Conservation (phyloP, 2,329 filamentous ascomycete species). For the Ceratocystiopsis sp. region DNA sequence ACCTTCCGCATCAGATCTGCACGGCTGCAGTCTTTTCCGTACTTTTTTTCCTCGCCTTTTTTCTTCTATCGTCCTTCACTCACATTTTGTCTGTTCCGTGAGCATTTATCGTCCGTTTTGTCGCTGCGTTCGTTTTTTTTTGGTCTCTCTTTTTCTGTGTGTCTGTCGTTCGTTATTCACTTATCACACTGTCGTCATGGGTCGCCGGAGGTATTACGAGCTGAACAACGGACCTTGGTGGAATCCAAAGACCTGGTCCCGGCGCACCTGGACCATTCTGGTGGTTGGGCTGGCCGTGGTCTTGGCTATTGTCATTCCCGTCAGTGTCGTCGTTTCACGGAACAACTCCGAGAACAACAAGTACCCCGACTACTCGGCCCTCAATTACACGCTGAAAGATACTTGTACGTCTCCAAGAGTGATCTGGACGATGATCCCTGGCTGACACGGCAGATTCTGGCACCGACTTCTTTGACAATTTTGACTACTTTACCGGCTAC, state of each 20-base stretch:
- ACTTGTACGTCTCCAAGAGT: constrained; percentile 23
- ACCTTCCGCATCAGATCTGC: no score
- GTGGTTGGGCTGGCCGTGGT: constrained; percentile 20
- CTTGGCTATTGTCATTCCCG: constrained; percentile 29
- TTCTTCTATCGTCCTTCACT: neutral
- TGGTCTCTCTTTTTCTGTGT: neutral
- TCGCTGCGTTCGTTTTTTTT: neutral
- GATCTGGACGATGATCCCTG: no score
- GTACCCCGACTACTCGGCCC: constrained; percentile 30
- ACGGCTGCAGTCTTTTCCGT: no score
- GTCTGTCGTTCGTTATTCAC: neutral
- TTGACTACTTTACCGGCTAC: constrained; percentile 32
- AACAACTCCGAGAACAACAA: constrained; percentile 17
- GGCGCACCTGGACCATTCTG: constrained; percentile 30
- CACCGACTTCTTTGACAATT: constrained; percentile 35
- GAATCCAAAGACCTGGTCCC: constrained; percentile 35
- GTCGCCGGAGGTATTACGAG: constrained; percentile 4
- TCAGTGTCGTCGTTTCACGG: constrained; percentile 23
- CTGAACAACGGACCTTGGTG: constrained; percentile 7
- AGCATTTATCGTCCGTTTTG: neutral
- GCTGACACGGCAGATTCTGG: constrained; percentile 23
- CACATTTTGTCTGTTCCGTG: neutral
- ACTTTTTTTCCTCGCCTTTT: neutral
- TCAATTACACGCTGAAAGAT: constrained; percentile 31
- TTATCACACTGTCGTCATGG: constrained; percentile 4